Evolutionary conservation across 768 basidiomycete genomes (phyloP).

Genomic region (Hebeloma cylindrosporum): DNA sequence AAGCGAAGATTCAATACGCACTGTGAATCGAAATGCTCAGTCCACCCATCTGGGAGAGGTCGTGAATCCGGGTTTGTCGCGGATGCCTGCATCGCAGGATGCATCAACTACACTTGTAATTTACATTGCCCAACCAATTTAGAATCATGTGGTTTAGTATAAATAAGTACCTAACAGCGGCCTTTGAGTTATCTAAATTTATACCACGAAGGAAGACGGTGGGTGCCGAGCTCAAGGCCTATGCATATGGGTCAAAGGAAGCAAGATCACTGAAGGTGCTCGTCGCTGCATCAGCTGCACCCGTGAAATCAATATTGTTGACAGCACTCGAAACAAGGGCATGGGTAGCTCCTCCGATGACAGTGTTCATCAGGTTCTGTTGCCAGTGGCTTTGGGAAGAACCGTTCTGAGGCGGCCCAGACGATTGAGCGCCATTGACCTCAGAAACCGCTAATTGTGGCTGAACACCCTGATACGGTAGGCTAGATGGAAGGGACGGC

Average conservation of each 20-base stretch:
- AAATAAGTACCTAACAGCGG: not conserved
- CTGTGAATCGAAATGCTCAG: conserved; percentile 27
- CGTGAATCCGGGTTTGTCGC: conserved; percentile 19
- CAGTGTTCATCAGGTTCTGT: conserved; percentile 1
- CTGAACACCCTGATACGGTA: not conserved
- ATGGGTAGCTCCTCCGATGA: conserved; percentile 9
- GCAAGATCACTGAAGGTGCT: not conserved
- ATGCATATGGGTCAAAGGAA: conserved; percentile 5
- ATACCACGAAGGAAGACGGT: not conserved
- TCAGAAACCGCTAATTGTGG: not conserved
- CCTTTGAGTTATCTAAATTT: not conserved
- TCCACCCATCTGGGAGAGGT: conserved; percentile 26
- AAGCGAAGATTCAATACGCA: too few relatives aligned
- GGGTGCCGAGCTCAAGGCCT: not conserved
- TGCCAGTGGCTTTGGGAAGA: conserved; percentile 3
- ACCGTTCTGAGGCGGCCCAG: not conserved
- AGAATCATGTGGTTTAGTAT: too few relatives aligned
- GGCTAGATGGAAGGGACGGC: not conserved
- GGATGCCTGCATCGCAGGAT: conserved; percentile 12
- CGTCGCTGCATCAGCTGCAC: conserved; percentile 1
- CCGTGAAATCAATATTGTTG: conserved; percentile 6
- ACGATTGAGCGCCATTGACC: not conserved
- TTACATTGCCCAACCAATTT: too few relatives aligned
- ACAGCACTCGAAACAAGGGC: conserved; percentile 7
- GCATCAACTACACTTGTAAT: conserved; percentile 7